Conservation (phyloP, 2,329 filamentous ascomycete genomes). For the Myrmaecium sp. region DNA sequence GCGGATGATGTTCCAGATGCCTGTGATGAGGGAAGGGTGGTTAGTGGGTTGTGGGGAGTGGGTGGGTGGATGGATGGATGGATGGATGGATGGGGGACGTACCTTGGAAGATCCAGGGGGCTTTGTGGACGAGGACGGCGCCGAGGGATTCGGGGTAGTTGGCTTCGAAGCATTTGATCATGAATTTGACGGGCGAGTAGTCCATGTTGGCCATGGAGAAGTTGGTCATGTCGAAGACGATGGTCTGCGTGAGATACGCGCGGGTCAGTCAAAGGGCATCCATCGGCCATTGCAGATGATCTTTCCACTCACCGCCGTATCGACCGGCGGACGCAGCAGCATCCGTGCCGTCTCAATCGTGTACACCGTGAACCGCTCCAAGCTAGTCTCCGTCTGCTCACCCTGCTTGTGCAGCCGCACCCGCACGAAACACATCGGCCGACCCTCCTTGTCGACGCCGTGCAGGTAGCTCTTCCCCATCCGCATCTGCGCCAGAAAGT, state of each 20-base stretch:
- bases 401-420: slow-evolving; percentile 67
- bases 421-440: slow-evolving; percentile 75
- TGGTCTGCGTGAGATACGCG: slow-evolving; percentile 42
- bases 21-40: slow-evolving; percentile 22
- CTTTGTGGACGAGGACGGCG: slow-evolving; percentile 81
- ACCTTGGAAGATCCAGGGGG: slow-evolving; percentile 94
- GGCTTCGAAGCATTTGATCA: slow-evolving; percentile 98
- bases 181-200: slow-evolving; percentile 92
- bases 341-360: slow-evolving; percentile 88
- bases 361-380: slow-evolving; percentile 86
- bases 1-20: slow-evolving; percentile 90
- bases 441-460: slow-evolving; percentile 64
- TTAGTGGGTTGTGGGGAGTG: slow-evolving; percentile 4
- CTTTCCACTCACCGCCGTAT: slow-evolving; percentile 64
- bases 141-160: slow-evolving; percentile 94
- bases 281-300: slow-evolving; percentile 1
- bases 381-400: slow-evolving; percentile 63
- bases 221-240: slow-evolving; percentile 90
- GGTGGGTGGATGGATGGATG: background rate
- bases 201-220: slow-evolving; percentile 97
- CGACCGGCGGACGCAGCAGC: slow-evolving; percentile 60
- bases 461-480: slow-evolving; percentile 91
- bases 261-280: slow-evolving; percentile 8
- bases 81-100: slow-evolving; percentile 11
- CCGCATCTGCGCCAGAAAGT: slow-evolving; percentile 69